Base-by-base conservation (phyloP, 2,329 filamentous ascomycete genomes). In the Penicillium fuscoglaucum region DNA sequence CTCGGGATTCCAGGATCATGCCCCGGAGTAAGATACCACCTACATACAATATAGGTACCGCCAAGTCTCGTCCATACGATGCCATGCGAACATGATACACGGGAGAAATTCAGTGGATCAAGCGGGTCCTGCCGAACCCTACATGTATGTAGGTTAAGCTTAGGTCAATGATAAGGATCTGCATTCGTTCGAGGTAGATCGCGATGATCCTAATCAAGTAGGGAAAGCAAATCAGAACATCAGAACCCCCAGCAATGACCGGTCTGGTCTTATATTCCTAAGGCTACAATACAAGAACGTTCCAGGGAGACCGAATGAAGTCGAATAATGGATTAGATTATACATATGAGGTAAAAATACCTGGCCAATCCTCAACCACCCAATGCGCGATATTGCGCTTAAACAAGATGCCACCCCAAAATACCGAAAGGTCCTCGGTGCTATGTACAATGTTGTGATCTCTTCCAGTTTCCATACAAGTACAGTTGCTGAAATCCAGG, bases 381-480 rank as follows among this genome's bases (percentile, higher is more conserved):
- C 13, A 52, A 46, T 41, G 19, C 29, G 44, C 37, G 5, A 17
- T 21, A 10, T 37, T 37, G 37, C 13, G 12, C 37, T 41, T 26
- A 3, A 29, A 52, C 21, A 29, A 55, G 12, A 31, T 15, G 21
- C 9, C 15, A 15, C 43, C 29, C 28, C 35, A 33, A 39, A 9
- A 37, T 46, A 47, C 39, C 45, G 19, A 58, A 50, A 5, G 3
- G n/a, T 28, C 41, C 13, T 39, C 19, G 29, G 26, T 43, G 31
- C n/a, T 55, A 58, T 58, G 24, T 58, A 46, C 56, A 55, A 45
- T 33, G 21, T 10, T 54, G 24, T 47, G 35, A 26, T 43, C 49
- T 24, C 35, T 41, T 47, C 13, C 50, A 17, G 19, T 41, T 35
- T 52, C 41, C 41, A 28, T 48, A 54, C 35, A 54, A 54, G 21